A percentile compares a stretch with the other conserved stretches of the same genome.
Conservation (phyloP, 2,329 filamentous ascomycete species). For the Volutella citrinella region DNA sequence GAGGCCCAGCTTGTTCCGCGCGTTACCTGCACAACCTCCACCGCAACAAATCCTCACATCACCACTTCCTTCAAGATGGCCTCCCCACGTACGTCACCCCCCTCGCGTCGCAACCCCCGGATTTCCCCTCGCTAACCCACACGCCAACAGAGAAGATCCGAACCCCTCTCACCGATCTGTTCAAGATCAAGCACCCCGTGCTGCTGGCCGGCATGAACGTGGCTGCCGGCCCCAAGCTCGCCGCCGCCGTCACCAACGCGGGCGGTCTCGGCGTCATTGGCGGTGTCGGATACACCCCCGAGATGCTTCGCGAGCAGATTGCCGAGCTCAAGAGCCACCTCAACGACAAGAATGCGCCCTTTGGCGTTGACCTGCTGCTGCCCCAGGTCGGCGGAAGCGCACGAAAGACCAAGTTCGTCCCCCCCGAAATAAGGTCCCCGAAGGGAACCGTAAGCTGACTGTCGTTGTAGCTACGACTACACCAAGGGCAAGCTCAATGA, state of each 20-base stretch:
- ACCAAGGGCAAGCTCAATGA: conserved; percentile 97
- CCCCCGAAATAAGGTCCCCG: not conserved
- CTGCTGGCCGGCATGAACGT: conserved; percentile 99
- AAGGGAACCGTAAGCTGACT: conserved; percentile 12
- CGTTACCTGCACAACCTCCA: no score
- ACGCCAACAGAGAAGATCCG: conserved; percentile 57
- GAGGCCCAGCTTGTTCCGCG: no score
- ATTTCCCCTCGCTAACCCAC: not conserved
- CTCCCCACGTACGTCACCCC: conserved; percentile 70
- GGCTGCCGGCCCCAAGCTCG: conserved; percentile 91
- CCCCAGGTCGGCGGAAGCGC: conserved; percentile 93
- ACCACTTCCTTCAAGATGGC: no score
- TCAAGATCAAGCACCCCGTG: conserved; percentile 96
- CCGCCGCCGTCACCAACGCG: conserved; percentile 94
- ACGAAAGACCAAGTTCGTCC: conserved; percentile 79
- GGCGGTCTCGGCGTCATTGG: conserved; percentile 96
- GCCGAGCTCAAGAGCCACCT: conserved; percentile 88
- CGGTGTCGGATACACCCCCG: conserved; percentile 91
- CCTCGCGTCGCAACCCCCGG: no score
- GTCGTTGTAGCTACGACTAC: conserved; percentile 83
- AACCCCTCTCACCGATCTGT: conserved; percentile 89
- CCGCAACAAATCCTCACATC: no score
- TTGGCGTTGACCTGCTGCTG: conserved; percentile 89
- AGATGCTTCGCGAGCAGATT: conserved; percentile 95
- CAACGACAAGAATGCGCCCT: conserved; percentile 87